These are phyloP conservation scores for Sporothrix protearum DNA, from an alignment of 2,329 filamentous ascomycete genomes.

Conservation along the genomic window DNA sequence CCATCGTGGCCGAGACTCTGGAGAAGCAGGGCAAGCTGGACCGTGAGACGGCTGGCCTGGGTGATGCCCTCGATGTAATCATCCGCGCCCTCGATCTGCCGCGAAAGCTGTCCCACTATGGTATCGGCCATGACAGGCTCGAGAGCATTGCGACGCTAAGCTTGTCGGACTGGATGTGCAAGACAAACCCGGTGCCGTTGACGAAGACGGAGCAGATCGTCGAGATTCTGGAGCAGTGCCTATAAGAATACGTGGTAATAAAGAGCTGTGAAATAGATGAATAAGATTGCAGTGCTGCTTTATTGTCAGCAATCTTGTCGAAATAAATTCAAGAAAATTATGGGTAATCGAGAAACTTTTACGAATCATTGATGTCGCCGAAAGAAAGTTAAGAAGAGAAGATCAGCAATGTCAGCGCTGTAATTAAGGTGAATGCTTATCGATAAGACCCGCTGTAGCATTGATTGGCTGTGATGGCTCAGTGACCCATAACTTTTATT, in stretches of 20 bases:
- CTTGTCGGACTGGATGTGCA: conserved; percentile 45
- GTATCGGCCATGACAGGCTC: conserved; percentile 45
- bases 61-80: conserved; percentile 46
- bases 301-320: background rate
- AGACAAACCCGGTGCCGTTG: conserved; percentile 47
- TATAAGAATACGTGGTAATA: background rate
- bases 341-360: no score
- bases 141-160: conserved; percentile 44
- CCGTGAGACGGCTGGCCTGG: conserved; percentile 40
- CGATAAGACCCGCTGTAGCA: conserved; percentile 1
- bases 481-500: background rate
- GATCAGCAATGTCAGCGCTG: background rate
- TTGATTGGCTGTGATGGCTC: background rate
- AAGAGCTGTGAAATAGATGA: background rate
- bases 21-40: conserved; percentile 27
- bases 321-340: background rate
- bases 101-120: conserved; percentile 45
- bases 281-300: background rate
- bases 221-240: conserved; percentile 45
- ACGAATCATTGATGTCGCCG: background rate
- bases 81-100: conserved; percentile 50
- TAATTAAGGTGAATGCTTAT: background rate
- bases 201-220: conserved; percentile 44
- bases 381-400: background rate
- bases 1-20: conserved; percentile 37